Evolutionary conservation across 2,329 filamentous ascomycete species (phyloP), one percentile per base, ranked within the genome.

Genomic region (Calonectria multiphialidica): DNA sequence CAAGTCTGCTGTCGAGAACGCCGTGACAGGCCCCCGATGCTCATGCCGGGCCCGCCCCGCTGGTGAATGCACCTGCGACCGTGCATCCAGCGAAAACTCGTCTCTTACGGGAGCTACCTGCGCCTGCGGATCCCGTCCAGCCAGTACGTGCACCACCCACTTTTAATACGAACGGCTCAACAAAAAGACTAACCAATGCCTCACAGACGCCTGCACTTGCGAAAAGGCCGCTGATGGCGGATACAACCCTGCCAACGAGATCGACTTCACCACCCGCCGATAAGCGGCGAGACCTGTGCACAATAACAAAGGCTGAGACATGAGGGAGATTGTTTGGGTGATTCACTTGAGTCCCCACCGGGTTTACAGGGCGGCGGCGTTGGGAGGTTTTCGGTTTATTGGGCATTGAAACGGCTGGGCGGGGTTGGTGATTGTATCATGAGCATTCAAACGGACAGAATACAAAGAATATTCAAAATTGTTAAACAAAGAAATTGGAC

Each of bases 1-100:
- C 80, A 96, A 95, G 84, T 90, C 95, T 5, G 75, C 88, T 5
- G 85, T 87, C 18, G 96, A 98, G 88, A 98, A 98, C 88, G 86
- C 86, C 47, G 82, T 94, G 68, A 83, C 87, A 8, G 95, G 95
- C 8, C 89, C 94, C 45, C 89, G 94, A 78, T 98, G 95, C 89
- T 95, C 94, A 53, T 98, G 95, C 88, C 91, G 95, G 77, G 92
- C 93, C 78, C 92, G 95, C 68, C 93, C 94, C 25, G 94, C 93
- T 71, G 94, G 94, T 72, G 87, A 92, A 80, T 98, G 95, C 87
- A 97, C 93, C 42, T 98, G 95, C 82, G 93, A 94, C 75, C 91
- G 94, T 67, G 89, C 94, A 2, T 80, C 85, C 3, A 86, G 87
- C 23, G 95, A 97, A 88, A 97, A 97, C 84, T 83, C 86, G n/a